Evolutionary conservation across 2,329 filamentous ascomycete genomes (phyloP).

Genomic region (Alternaria novae-zelandiae): DNA sequence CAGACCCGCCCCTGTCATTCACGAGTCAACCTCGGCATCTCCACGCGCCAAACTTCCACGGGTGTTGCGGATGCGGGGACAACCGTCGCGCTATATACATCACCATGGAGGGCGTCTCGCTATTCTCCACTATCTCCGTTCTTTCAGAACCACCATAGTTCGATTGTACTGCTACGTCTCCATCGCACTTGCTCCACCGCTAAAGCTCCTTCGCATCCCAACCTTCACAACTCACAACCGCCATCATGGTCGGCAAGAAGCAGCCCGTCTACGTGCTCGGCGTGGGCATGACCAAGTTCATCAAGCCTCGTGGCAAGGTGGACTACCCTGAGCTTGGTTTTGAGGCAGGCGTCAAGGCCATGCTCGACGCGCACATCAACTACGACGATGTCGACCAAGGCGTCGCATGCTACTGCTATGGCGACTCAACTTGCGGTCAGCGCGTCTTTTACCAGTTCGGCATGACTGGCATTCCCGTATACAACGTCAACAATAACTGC

Average conservation of each 20-base stretch:
- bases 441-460: conserved; percentile 99
- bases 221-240: conserved; percentile 10
- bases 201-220: background rate
- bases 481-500: conserved; percentile 99
- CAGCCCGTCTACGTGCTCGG: conserved; percentile 83
- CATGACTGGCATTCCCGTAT: conserved; percentile 94
- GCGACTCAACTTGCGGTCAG: conserved; percentile 92
- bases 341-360: conserved; percentile 87
- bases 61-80: conserved; percentile 25
- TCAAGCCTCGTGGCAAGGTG: conserved; percentile 92
- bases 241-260: conserved; percentile 59
- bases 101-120: conserved; percentile 16
- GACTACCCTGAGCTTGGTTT: conserved; percentile 95
- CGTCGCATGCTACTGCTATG: conserved; percentile 97
- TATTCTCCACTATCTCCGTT: background rate
- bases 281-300: conserved; percentile 99
- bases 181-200: conserved; percentile 2
- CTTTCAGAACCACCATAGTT: background rate
- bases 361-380: conserved; percentile 83
- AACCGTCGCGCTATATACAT: conserved; percentile 14
- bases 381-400: conserved; percentile 97
- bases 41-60: conserved; percentile 13
- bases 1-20: conserved; percentile 22
- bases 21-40: conserved; percentile 34
- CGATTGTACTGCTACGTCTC: background rate